These are phyloP conservation scores for Pseudocohnilembus persalinus DNA, from an alignment of 169 alveolate species.

Conservation along the genomic window DNA sequence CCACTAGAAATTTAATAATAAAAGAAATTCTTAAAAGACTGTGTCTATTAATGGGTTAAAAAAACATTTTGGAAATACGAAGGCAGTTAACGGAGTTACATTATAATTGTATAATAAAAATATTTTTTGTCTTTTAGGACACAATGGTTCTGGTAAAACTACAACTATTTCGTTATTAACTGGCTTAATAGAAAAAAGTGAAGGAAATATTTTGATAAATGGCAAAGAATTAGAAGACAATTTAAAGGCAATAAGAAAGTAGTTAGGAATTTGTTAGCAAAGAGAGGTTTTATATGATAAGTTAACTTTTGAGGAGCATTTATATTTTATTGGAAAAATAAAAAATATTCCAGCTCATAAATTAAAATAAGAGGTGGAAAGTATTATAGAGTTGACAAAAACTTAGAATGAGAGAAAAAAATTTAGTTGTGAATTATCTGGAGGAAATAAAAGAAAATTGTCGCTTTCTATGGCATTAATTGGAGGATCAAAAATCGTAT, in stretches of 20 bases:
- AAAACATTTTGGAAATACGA: constrained; percentile 53
- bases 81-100: constrained; percentile 63
- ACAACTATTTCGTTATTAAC: constrained; percentile 84
- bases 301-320: constrained; percentile 79
- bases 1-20: constrained; percentile 11
- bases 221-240: not conserved
- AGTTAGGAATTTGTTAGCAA: not conserved
- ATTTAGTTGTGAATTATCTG: constrained; percentile 72
- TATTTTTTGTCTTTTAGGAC: constrained; percentile 78
- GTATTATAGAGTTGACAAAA: constrained; percentile 63
- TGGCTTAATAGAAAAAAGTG: constrained; percentile 66
- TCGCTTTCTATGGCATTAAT: constrained; percentile 86
- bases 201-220: constrained; percentile 59
- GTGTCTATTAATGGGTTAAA: constrained; percentile 48
- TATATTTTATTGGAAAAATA: constrained; percentile 63
- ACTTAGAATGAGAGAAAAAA: constrained; percentile 51
- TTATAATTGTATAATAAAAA: constrained; percentile 23
- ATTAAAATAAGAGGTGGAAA: constrained; percentile 48
- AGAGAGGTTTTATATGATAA: constrained; percentile 55
- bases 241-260: not conserved
- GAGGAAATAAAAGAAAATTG: constrained; percentile 88
- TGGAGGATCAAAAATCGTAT: constrained; percentile 80
- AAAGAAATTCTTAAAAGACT: constrained; percentile 21
- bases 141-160: constrained; percentile 93
- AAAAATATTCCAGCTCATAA: constrained; percentile 56